Evolutionary conservation across 345 rosid species (phyloP), one percentile per base, ranked within the genome.

Genomic region (Excoecaria agallocha): DNA sequence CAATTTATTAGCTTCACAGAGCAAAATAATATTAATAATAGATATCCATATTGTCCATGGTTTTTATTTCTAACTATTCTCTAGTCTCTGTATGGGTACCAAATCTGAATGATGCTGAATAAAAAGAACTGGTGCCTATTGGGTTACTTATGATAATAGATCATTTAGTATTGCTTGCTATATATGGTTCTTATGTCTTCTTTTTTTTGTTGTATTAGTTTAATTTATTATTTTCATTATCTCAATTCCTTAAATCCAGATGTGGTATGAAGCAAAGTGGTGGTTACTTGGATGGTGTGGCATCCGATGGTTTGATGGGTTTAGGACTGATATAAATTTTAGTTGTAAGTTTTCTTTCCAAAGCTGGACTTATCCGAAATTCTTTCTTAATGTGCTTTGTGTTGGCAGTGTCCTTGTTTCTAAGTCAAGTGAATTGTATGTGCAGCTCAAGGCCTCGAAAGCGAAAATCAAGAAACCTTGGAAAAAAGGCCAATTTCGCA

Each of bases 181-280:
- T 41, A 49, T 62, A 6, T 46, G 19, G 51, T 66, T 61, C 15
- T 24, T 22, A 16, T 51, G 10, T 35, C 52, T 52, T 9, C 12
- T 41, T 62, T 25, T 50, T 19, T 10, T 11, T 64, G 50, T 0
- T 70, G 22, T 5, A 0, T 24, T 10, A 20, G 6, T 41, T 74
- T 8, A 54, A 8, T 45, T 22, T 17, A 5, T 49, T 76, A 46
- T 10, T 73, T n/a, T 48, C 1, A n/a, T 58, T 51, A 24, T 37
- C 46, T 67, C 10, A 41, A 60, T 75, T 55, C 67, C 60, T 73
- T 70, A 38, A 60, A 60, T 37, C 72, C 82, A 93, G 98, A 77
- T 93, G 98, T 86, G 98, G 97, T 72, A 90, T 83, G 91, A 93
- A 86, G 82, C 97, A 93, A 82, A 91, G 86, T 78, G 98, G 98